Percentiles rank a stretch among this genome's conserved stretches.
phyloP scores from a whole-genome alignment of 2,329 filamentous ascomycete genomes.

The Coniochaeta sp. region DNA sequence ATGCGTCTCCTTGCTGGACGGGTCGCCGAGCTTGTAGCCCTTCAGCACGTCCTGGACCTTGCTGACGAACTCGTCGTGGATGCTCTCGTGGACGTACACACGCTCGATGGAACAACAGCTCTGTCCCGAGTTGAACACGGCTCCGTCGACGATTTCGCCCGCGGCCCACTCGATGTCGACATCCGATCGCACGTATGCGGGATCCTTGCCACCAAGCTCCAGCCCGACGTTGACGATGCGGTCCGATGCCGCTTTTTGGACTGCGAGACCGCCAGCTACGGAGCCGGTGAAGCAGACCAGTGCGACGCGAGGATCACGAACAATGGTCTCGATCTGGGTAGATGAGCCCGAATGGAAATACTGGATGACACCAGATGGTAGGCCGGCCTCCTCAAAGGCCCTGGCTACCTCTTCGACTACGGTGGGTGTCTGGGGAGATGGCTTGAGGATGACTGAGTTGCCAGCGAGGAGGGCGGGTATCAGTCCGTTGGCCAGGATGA shows the following conservation, averaged over 20 bases:
- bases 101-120: slow-evolving; percentile 92
- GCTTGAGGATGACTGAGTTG: slow-evolving; percentile 89
- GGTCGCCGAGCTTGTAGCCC: slow-evolving; percentile 83
- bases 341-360: slow-evolving; percentile 86
- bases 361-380: slow-evolving; percentile 79
- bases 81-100: slow-evolving; percentile 79
- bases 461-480: slow-evolving; percentile 86
- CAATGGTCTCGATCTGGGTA: slow-evolving; percentile 67
- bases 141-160: slow-evolving; percentile 88
- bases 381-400: slow-evolving; percentile 71
- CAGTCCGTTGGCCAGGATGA: slow-evolving; percentile 87
- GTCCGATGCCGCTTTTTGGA: slow-evolving; percentile 78
- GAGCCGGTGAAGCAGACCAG: slow-evolving; percentile 92
- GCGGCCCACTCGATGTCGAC: slow-evolving; percentile 88
- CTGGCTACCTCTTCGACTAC: slow-evolving; percentile 77
- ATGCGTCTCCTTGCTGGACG: slow-evolving; percentile 69
- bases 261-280: slow-evolving; percentile 76
- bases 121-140: slow-evolving; percentile 96
- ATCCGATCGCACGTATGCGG: slow-evolving; percentile 79
- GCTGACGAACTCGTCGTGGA: slow-evolving; percentile 76
- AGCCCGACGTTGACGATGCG: slow-evolving; percentile 80
- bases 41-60: slow-evolving; percentile 74
- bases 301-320: slow-evolving; percentile 68
- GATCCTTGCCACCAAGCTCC: slow-evolving; percentile 91
- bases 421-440: slow-evolving; percentile 89